Percentiles rank a stretch among this genome's conserved stretches.
phyloP scores from a whole-genome alignment of 129 eudicot genomes.

The Saposhnikovia divaricata region DNA sequence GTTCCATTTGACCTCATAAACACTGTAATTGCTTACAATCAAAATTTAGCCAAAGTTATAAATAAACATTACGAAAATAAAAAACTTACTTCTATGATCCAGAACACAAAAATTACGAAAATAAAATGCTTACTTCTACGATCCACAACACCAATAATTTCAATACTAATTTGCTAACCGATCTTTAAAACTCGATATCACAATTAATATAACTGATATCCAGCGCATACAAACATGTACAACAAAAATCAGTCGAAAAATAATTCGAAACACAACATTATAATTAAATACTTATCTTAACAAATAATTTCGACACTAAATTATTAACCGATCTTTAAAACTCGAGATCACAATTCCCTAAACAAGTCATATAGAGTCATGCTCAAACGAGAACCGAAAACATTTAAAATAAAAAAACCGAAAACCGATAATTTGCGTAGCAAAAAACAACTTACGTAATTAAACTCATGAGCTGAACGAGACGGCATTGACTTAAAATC shows the following conservation, averaged over 20 bases:
- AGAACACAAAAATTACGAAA: too few relatives aligned
- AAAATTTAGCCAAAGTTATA: too few relatives aligned
- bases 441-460: neutral
- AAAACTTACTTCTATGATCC: too few relatives aligned
- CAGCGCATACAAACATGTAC: neutral
- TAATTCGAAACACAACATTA: neutral
- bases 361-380: too few relatives aligned
- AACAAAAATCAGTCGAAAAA: too few relatives aligned
- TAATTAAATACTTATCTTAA: too few relatives aligned
- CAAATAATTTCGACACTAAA: neutral
- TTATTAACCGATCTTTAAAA: neutral
- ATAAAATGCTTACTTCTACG: too few relatives aligned
- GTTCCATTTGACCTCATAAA: neutral
- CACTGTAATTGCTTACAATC: neutral
- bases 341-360: neutral
- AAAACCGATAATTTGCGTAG: neutral
- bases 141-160: neutral
- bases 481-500: neutral
- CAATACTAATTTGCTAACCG: neutral
- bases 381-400: too few relatives aligned
- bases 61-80: too few relatives aligned
- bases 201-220: neutral
- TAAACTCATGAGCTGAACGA: neutral
- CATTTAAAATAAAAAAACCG: neutral
- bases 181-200: neutral